These are phyloP conservation scores for Anthracocystis panici-leucophaei DNA, from an alignment of 1,284 basidiomycete genomes.

Conservation along the genomic window DNA sequence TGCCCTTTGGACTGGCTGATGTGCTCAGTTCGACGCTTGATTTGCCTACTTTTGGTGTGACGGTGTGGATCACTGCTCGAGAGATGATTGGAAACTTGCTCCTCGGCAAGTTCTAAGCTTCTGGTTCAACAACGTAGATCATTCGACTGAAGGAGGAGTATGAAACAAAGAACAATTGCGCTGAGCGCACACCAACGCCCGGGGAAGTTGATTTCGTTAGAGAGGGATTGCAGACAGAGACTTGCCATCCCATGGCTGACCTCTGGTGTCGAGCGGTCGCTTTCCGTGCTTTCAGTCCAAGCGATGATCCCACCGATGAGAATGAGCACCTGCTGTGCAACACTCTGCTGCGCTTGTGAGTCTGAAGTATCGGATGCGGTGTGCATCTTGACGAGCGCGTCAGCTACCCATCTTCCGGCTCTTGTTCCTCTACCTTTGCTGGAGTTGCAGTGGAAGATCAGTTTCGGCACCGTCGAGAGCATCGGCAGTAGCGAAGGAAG, in stretches of 20 bases:
- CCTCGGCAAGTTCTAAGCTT: slow-evolving; percentile 45
- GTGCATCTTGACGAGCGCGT: slow-evolving; percentile 53
- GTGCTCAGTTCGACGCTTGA: slow-evolving; percentile 89
- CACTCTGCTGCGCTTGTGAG: slow-evolving; percentile 23
- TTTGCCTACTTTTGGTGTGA: slow-evolving; percentile 83
- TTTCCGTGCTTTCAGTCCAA: slow-evolving; percentile 53
- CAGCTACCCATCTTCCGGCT: slow-evolving; percentile 66
- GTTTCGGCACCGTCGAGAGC: slow-evolving; percentile 58
- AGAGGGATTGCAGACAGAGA: slow-evolving; percentile 35
- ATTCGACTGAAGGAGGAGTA: not conserved
- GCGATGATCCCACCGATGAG: slow-evolving; percentile 64
- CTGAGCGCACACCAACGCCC: not conserved
- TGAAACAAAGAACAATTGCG: not conserved
- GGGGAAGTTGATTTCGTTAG: slow-evolving; percentile 1
- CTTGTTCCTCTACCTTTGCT: slow-evolving; percentile 61
- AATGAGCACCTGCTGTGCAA: slow-evolving; percentile 49
- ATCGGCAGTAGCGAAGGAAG: slow-evolving; percentile 60
- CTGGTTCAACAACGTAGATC: not conserved
- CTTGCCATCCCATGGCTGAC: slow-evolving; percentile 45
- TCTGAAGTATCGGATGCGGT: slow-evolving; percentile 12
- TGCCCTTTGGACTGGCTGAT: slow-evolving; percentile 91
- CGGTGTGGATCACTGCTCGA: slow-evolving; percentile 78
- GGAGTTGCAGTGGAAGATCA: slow-evolving; percentile 69
- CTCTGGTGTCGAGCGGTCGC: slow-evolving; percentile 34
- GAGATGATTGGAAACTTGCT: slow-evolving; percentile 67